Evolutionary conservation across 2,329 filamentous ascomycete genomes (phyloP).

Genomic region (Verticillium dahliae): DNA sequence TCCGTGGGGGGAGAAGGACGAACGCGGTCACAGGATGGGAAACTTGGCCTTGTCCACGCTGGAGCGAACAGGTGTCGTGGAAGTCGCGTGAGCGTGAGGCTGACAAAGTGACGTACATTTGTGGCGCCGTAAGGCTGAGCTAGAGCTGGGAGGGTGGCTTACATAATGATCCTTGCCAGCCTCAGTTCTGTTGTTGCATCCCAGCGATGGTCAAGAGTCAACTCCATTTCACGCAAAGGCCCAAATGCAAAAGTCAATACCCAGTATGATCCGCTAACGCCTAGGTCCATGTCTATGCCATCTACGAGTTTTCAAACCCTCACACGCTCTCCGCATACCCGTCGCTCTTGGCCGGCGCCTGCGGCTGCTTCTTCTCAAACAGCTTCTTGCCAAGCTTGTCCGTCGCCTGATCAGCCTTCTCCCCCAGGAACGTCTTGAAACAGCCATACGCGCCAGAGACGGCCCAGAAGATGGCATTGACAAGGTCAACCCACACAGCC

Average conservation of each 20-base stretch:
- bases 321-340: slow-evolving; percentile 23
- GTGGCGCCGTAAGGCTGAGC: background rate
- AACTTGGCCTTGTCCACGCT: background rate
- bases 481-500: slow-evolving; percentile 66
- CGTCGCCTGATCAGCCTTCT: slow-evolving; percentile 30
- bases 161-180: background rate
- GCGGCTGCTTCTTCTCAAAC: slow-evolving; percentile 24
- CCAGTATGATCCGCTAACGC: too few relatives aligned
- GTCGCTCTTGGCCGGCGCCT: slow-evolving; percentile 15
- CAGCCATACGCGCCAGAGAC: slow-evolving; percentile 34
- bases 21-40: background rate
- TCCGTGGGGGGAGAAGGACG: background rate
- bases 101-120: background rate
- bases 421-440: slow-evolving; percentile 31
- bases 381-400: slow-evolving; percentile 30
- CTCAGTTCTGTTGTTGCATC: too few relatives aligned
- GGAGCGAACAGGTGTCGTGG: background rate
- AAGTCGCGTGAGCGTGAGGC: background rate
- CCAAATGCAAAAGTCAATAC: too few relatives aligned
- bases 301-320: background rate
- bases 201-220: too few relatives aligned
- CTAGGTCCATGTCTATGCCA: too few relatives aligned
- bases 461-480: slow-evolving; percentile 62
- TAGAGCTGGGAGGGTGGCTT: background rate
- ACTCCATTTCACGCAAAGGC: too few relatives aligned